Base-by-base conservation (phyloP, 345 rosid genomes). In the Dipteronia sinensis region DNA sequence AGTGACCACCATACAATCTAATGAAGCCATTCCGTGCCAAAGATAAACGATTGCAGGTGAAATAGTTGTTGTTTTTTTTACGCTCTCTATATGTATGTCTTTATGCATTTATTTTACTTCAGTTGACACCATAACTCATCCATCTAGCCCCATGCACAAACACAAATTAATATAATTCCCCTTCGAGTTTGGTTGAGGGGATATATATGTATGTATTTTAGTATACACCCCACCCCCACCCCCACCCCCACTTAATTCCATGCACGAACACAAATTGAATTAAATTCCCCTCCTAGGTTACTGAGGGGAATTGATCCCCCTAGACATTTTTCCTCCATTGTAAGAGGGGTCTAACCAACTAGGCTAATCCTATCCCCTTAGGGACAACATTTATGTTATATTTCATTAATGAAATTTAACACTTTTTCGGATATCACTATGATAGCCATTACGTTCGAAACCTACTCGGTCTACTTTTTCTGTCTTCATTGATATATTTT, bases 1-100 rank as follows among this genome's bases (percentile, higher is more conserved):
- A 90, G 63, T 85, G 92, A 61, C 94, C 93, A 1, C 95, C 97
- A n/a, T 95, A 86, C 86, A 89, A 84, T 87, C 89, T 91, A 67
- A 79, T 85, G 89, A 93, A 93, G 81, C 89, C 97, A 58, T 94
- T 94, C 76, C 78, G 92, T 77, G 89, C 80, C 79, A 89, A 84
- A 69, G 98, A 94, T 74, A 90, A 85, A 81, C 93, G 93, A 53
- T 80, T 59, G n/a, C 81, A 82, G 92, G 98, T 91, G 66, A 76
- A 55, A 62, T 42, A 49, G n/a, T 76, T 19, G 19, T 20, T 59
- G 49, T 42, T 17, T 49, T 59, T 58, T 42, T n/a, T n/a, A n/a
- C n/a, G 44, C 73, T 51, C 65, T 10, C 49, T 9, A 46, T 46
- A 46, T 46, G 49, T 46, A 10, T 46, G 46, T 8, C 46, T 65